Percentiles rank a stretch among this genome's conserved stretches.
These are phyloP conservation scores for Phylloporus sp. DNA, from an alignment of 768 basidiomycete genomes.

Conservation along the genomic window DNA sequence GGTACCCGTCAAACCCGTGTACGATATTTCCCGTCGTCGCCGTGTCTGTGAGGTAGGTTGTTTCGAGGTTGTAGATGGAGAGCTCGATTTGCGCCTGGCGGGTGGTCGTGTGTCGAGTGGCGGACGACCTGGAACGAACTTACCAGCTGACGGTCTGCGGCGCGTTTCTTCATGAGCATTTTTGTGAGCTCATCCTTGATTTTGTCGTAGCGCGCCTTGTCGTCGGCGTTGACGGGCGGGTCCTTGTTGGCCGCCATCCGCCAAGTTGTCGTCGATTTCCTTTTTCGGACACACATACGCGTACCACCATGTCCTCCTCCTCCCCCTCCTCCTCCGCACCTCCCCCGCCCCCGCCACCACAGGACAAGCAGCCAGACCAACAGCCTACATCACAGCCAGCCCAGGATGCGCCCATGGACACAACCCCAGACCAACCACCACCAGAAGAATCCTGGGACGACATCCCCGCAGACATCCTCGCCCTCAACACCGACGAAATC, in stretches of 20 bases:
- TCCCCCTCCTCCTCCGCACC: slow-evolving; percentile 44
- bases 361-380: slow-evolving; percentile 45
- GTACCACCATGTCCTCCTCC: no score
- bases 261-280: no score
- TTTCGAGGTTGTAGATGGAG: slow-evolving; percentile 75
- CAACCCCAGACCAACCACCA: slow-evolving; percentile 61
- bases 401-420: slow-evolving; percentile 58
- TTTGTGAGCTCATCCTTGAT: slow-evolving; percentile 71
- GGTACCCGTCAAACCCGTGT: slow-evolving; percentile 81
- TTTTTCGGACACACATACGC: slow-evolving; percentile 25
- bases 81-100: slow-evolving; percentile 69
- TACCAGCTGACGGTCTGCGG: slow-evolving; percentile 73
- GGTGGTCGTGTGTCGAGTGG: background rate
- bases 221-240: slow-evolving; percentile 50
- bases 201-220: slow-evolving; percentile 64
- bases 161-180: slow-evolving; percentile 70
- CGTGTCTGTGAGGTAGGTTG: slow-evolving; percentile 72
- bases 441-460: slow-evolving; percentile 84
- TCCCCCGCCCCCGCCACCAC: slow-evolving; percentile 43
- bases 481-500: slow-evolving; percentile 80
- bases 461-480: slow-evolving; percentile 83
- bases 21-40: slow-evolving; percentile 83
- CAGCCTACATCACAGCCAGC: slow-evolving; percentile 30
- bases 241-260: slow-evolving; percentile 41
- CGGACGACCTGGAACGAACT: slow-evolving; percentile 20